These are phyloP conservation scores for Annulohypoxylon bovei DNA, from an alignment of 495 filamentous ascomycete genomes.

Conservation along the genomic window DNA sequence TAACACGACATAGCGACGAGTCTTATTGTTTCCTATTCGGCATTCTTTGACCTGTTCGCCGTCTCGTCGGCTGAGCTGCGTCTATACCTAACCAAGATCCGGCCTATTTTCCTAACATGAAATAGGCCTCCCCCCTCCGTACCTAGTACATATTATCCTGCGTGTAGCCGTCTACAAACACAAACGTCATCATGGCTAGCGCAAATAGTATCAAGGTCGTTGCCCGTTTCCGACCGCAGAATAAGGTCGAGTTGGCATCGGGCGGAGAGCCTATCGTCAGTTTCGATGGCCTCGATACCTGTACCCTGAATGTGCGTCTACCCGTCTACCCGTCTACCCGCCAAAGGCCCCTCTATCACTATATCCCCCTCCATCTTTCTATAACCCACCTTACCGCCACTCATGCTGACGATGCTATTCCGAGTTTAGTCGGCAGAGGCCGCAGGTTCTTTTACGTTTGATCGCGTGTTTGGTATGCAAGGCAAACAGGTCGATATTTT, in stretches of 20 bases:
- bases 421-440: slow-evolving; percentile 80
- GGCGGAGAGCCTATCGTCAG: slow-evolving; percentile 91
- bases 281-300: slow-evolving; percentile 91
- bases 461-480: slow-evolving; percentile 94
- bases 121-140: slow-evolving; percentile 32
- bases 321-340: slow-evolving; percentile 14
- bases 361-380: too few species aligned
- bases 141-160: slow-evolving; percentile 39
- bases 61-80: slow-evolving; percentile 44
- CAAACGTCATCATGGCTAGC: slow-evolving; percentile 57
- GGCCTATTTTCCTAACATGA: slow-evolving; percentile 43
- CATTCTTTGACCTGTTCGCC: slow-evolving; percentile 45
- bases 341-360: slow-evolving; percentile 5
- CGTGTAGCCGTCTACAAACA: slow-evolving; percentile 50
- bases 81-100: slow-evolving; percentile 22
- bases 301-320: slow-evolving; percentile 77
- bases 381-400: neutral
- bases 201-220: slow-evolving; percentile 80
- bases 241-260: slow-evolving; percentile 86
- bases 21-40: slow-evolving; percentile 28
- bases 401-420: slow-evolving; percentile 18
- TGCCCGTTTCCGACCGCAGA: slow-evolving; percentile 96
- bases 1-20: slow-evolving; percentile 20
- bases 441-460: slow-evolving; percentile 90
- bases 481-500: slow-evolving; percentile 91